phyloP scores from a whole-genome alignment of 2,329 filamentous ascomycete genomes.

The Diplodia seriata region DNA sequence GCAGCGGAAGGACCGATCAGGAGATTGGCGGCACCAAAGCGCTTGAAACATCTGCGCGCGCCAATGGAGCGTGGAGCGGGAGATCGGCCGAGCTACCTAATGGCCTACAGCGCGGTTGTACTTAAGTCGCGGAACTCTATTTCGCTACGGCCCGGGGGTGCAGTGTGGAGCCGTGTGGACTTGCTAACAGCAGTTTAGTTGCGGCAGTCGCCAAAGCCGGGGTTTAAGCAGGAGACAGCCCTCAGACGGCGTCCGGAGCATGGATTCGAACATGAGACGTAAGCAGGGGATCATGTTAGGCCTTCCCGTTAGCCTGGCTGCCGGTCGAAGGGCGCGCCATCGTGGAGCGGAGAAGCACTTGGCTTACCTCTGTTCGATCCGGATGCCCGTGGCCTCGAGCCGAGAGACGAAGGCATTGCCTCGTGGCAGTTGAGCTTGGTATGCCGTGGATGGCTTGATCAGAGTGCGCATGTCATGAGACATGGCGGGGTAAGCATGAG shows the following conservation, averaged over 20 bases:
- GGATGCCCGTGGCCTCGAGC: not conserved
- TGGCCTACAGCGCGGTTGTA: not conserved
- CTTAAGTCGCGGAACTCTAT: not conserved
- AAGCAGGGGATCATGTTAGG: not conserved
- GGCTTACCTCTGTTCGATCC: not conserved
- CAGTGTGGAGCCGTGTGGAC: not conserved
- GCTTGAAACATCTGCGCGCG: not conserved
- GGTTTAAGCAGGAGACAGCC: too few species aligned
- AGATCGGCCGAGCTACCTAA: not conserved
- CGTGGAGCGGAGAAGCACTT: not conserved
- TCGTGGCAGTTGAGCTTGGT: too few species aligned
- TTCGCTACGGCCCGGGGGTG: not conserved
- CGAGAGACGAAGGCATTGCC: not conserved
- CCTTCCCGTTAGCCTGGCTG: not conserved
- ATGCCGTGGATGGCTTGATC: too few species aligned
- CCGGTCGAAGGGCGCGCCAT: not conserved
- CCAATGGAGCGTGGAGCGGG: not conserved
- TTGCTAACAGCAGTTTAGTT: not conserved
- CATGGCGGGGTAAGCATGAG: too few species aligned
- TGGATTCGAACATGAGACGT: too few species aligned
- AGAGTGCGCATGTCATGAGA: too few species aligned
- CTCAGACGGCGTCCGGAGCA: not conserved
- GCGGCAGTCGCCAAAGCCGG: too few species aligned
- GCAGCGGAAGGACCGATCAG: too few species aligned
- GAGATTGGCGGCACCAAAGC: too few species aligned